Conservation (phyloP, 2,329 filamentous ascomycete genomes). For the Fusarium scirpi region DNA sequence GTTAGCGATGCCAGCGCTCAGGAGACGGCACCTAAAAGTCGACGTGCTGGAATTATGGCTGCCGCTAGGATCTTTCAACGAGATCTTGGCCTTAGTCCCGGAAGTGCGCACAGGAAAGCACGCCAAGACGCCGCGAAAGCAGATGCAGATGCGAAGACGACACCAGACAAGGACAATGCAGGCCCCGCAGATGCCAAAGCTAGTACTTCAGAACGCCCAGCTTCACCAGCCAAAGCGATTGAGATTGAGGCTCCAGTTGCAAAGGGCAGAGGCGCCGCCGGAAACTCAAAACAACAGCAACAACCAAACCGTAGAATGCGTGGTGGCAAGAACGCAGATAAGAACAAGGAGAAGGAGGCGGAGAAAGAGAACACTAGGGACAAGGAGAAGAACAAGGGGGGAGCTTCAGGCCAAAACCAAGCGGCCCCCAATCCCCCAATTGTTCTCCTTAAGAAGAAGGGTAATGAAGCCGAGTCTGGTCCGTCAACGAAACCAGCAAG, state of each 20-base stretch:
- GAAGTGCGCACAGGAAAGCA: conserved; percentile 70
- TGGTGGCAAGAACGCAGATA: conserved; percentile 55
- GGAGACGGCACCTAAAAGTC: conserved; percentile 63
- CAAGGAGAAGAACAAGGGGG: conserved; percentile 44
- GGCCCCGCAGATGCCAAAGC: conserved; percentile 18
- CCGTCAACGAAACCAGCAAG: conserved; percentile 44
- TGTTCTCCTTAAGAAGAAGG: conserved; percentile 57
- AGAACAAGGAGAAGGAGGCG: conserved; percentile 52
- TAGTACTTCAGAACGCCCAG: conserved; percentile 34
- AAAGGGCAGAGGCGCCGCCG: conserved; percentile 41
- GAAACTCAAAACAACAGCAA: conserved; percentile 46
- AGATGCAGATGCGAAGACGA: conserved; percentile 60
- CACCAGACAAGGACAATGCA: conserved; percentile 51
- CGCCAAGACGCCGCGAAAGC: conserved; percentile 69
- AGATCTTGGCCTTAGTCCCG: conserved; percentile 73
- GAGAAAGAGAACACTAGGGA: conserved; percentile 46
- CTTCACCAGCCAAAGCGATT: conserved; percentile 37
- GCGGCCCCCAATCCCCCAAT: conserved; percentile 52
- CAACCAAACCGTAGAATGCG: conserved; percentile 49
- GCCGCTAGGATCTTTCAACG: conserved; percentile 74
- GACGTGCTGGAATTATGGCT: conserved; percentile 70
- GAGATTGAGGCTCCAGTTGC: conserved; percentile 31
- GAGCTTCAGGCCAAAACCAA: conserved; percentile 27
- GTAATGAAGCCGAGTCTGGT: conserved; percentile 43
- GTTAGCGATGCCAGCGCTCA: conserved; percentile 45